Percentiles rank a stretch among this genome's conserved stretches.
Evolutionary conservation across 257 asterid species (phyloP).

Genomic region (Penstemon newberryi): DNA sequence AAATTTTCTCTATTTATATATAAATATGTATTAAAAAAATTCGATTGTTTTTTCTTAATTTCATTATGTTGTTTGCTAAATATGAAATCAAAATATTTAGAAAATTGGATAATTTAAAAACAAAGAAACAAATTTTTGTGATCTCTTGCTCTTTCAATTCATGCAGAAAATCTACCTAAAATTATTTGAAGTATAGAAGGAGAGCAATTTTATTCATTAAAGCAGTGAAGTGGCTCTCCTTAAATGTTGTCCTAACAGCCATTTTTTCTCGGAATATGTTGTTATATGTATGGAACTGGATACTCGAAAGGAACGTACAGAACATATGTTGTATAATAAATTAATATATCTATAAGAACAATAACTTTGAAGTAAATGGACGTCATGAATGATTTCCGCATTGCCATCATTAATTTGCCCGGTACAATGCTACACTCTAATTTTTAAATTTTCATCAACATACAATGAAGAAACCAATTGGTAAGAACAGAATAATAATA

Average conservation of each 20-base stretch:
- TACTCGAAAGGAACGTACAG: not conserved
- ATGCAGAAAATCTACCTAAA: not conserved
- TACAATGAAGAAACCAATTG: too few relatives aligned
- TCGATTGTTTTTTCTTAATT: too few relatives aligned
- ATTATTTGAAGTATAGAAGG: not conserved
- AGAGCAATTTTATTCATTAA: not conserved
- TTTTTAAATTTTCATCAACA: too few relatives aligned
- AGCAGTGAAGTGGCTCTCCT: not conserved
- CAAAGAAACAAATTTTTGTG: too few relatives aligned
- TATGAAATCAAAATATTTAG: too few relatives aligned
- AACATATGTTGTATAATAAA: not conserved
- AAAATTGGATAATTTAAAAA: too few relatives aligned
- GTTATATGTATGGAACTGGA: not conserved
- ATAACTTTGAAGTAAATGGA: not conserved
- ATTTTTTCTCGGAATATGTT: not conserved
- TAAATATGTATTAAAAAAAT: too few relatives aligned
- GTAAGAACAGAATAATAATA: not conserved
- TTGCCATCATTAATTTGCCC: not conserved
- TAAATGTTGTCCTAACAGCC: not conserved
- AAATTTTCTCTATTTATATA: too few relatives aligned
- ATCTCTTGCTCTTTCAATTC: too few relatives aligned
- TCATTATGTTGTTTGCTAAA: too few relatives aligned
- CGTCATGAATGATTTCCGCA: not conserved
- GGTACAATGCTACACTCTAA: too few relatives aligned
- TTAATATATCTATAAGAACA: not conserved